phyloP scores from a whole-genome alignment of 2,329 filamentous ascomycete species.

The Nannizzia gypsea region DNA sequence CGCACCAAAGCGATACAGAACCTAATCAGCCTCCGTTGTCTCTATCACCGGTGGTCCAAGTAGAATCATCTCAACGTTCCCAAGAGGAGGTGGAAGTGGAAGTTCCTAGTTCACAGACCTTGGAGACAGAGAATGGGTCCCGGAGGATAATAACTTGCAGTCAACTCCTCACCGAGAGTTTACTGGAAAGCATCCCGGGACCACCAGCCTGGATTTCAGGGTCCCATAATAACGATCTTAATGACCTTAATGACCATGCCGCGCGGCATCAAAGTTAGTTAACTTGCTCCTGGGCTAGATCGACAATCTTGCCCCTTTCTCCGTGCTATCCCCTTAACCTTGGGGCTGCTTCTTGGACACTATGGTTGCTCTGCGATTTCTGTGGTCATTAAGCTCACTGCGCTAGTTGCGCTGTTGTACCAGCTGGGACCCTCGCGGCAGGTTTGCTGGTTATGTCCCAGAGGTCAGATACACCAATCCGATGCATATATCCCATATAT shows the following conservation, averaged over 20 bases:
- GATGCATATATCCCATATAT: no score
- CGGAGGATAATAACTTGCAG: slow-evolving; percentile 23
- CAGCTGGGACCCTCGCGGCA: no score
- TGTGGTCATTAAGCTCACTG: no score
- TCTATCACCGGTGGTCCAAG: slow-evolving; percentile 27
- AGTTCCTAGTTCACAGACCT: neutral
- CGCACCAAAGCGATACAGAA: neutral
- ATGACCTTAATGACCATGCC: neutral
- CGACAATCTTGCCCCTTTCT: neutral
- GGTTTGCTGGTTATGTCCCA: no score
- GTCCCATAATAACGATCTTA: neutral
- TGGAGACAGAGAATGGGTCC: neutral
- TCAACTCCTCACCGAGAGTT: slow-evolving; percentile 31
- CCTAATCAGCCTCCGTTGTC: neutral
- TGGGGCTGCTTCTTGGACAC: no score
- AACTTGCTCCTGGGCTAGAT: neutral
- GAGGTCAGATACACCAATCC: no score
- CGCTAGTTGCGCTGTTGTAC: no score
- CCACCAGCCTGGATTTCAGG: slow-evolving; percentile 24
- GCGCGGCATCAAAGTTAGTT: neutral
- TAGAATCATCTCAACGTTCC: slow-evolving; percentile 31
- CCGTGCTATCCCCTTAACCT: neutral
- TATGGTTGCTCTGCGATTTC: neutral
- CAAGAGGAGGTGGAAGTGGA: slow-evolving; percentile 10
- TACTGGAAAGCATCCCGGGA: slow-evolving; percentile 35